phyloP scores from a whole-genome alignment of 2,329 filamentous ascomycete genomes.

The Aureobasidium musti region DNA sequence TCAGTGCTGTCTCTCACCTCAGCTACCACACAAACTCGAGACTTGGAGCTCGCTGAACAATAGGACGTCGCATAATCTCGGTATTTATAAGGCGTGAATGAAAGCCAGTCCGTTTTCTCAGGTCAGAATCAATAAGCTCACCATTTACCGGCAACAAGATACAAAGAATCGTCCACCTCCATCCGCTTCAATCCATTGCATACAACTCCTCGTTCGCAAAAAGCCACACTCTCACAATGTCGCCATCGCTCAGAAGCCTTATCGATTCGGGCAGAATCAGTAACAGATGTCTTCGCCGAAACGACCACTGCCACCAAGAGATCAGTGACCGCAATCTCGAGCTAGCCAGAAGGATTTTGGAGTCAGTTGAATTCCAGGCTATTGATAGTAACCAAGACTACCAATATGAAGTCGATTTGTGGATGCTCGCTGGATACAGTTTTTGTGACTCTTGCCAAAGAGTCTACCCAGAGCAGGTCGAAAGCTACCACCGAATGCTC shows the following conservation, averaged over 20 bases:
- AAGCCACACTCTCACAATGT: neutral
- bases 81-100: neutral
- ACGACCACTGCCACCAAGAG: neutral
- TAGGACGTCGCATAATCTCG: no score
- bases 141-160: neutral
- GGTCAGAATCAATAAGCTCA: neutral
- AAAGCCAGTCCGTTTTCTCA: neutral
- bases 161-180: neutral
- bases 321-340: neutral
- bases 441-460: neutral
- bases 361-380: neutral
- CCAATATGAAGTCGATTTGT: neutral
- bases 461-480: neutral
- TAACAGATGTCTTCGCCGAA: neutral
- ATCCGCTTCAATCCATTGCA: neutral
- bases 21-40: neutral
- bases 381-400: neutral
- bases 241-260: neutral
- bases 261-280: neutral
- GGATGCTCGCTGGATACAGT: neutral
- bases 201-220: neutral
- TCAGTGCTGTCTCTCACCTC: neutral
- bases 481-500: neutral
- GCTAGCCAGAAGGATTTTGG: neutral
- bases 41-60: neutral